Evolutionary conservation across 192 early-diverging fungal species (phyloP).

Genomic region (Podila clonocystis): DNA sequence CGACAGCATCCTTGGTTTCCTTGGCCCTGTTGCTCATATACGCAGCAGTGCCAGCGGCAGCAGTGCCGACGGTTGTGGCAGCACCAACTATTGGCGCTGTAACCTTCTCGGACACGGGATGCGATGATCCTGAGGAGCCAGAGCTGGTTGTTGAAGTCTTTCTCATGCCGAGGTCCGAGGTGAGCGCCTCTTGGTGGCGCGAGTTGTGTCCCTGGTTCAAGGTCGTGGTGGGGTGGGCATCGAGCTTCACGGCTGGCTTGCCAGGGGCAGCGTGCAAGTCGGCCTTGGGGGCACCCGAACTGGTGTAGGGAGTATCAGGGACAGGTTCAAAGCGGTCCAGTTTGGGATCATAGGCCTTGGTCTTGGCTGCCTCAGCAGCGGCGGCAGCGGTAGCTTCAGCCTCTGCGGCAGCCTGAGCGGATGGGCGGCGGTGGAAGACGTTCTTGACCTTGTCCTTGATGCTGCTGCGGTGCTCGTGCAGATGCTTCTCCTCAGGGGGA

Average conservation of each 20-base stretch:
- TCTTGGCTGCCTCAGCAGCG: background rate
- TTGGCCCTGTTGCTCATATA: constrained; percentile 7
- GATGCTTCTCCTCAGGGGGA: background rate
- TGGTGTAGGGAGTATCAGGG: constrained; percentile 2
- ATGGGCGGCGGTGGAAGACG: constrained; percentile 24
- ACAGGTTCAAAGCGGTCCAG: no score
- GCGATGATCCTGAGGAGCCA: background rate
- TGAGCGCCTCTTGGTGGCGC: background rate
- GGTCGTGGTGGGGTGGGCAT: constrained; percentile 9
- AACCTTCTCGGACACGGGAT: constrained; percentile 10
- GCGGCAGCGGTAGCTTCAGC: background rate
- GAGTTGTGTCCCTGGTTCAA: constrained; percentile 11
- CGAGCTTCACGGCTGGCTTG: constrained; percentile 4
- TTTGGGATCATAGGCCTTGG: background rate
- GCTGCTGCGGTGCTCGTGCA: background rate
- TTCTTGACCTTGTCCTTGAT: constrained; percentile 22
- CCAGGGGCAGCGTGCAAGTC: constrained; percentile 12
- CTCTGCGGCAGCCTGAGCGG: background rate
- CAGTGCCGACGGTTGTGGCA: background rate
- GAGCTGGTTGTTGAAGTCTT: background rate
- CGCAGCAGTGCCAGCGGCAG: constrained; percentile 1
- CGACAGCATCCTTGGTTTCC: background rate
- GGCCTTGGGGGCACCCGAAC: constrained; percentile 8
- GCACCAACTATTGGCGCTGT: background rate
- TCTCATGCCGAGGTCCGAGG: background rate